Evolutionary conservation across 768 basidiomycete species (phyloP).

Genomic region (Neoboletus brunneissimus): DNA sequence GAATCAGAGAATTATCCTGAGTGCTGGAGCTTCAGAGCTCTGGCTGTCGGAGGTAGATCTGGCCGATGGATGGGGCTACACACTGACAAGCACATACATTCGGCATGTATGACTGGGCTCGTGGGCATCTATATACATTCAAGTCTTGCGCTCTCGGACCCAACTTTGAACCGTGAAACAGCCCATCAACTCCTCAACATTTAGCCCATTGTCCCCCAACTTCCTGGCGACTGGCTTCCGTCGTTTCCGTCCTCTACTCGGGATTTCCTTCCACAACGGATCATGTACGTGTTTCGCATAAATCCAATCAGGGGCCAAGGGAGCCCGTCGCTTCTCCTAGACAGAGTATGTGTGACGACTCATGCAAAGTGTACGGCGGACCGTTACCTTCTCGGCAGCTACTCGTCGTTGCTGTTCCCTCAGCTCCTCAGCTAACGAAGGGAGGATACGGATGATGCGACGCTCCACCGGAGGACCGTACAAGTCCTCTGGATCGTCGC

Average conservation of each 20-base stretch:
- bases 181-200: slow-evolving; percentile 16
- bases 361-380: neutral
- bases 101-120: neutral
- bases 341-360: neutral
- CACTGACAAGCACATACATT: neutral
- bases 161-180: slow-evolving; percentile 16
- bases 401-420: slow-evolving; percentile 20
- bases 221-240: slow-evolving; percentile 14
- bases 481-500: slow-evolving; percentile 27
- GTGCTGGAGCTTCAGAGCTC: too few species aligned
- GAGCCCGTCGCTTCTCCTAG: slow-evolving; percentile 14
- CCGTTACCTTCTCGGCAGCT: slow-evolving; percentile 16
- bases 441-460: slow-evolving; percentile 26
- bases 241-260: slow-evolving; percentile 9
- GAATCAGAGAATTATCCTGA: too few species aligned
- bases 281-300: slow-evolving; percentile 17
- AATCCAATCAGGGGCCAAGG: slow-evolving; percentile 28
- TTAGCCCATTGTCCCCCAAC: slow-evolving; percentile 12
- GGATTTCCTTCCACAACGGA: slow-evolving; percentile 14
- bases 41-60: too few species aligned
- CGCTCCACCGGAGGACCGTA: slow-evolving; percentile 29
- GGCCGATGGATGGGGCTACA: too few species aligned
- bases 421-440: slow-evolving; percentile 25
- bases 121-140: neutral
- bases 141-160: slow-evolving; percentile 12